Percentiles rank a stretch among this genome's conserved stretches.
Evolutionary conservation across 768 basidiomycete genomes (phyloP).

Genomic region (Suillus bovinus): DNA sequence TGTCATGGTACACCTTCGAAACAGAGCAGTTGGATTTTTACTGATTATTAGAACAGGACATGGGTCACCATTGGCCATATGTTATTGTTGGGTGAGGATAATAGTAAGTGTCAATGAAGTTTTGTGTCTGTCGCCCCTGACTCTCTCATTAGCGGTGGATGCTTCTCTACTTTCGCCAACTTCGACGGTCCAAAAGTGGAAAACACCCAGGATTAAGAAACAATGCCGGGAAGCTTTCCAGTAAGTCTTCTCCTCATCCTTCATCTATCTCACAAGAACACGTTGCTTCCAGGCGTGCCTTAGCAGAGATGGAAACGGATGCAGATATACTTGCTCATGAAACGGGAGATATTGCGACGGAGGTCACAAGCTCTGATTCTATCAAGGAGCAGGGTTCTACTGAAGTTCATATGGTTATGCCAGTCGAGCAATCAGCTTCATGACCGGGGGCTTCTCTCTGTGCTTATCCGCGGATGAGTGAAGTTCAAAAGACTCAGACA

Average conservation of each 20-base stretch:
- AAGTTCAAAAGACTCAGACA: not conserved
- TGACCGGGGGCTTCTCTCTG: not conserved
- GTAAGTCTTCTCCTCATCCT: constrained; percentile 39
- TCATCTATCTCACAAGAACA: not conserved
- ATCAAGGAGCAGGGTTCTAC: not conserved
- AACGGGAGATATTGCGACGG: constrained; percentile 9
- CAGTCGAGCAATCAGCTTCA: not conserved
- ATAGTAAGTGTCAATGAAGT: constrained; percentile 46
- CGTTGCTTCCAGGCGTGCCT: constrained; percentile 36
- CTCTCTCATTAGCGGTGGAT: constrained; percentile 55
- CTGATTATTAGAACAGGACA: constrained; percentile 46
- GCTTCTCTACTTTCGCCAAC: constrained; percentile 54
- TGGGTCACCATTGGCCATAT: constrained; percentile 58
- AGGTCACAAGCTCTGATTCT: constrained; percentile 4
- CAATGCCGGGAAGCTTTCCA: constrained; percentile 63
- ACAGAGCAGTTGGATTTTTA: not conserved
- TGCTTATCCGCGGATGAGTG: not conserved
- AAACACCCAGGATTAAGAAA: constrained; percentile 46
- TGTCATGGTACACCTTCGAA: constrained; percentile 53
- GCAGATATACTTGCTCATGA: constrained; percentile 18
- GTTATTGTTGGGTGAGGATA: constrained; percentile 66
- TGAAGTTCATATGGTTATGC: not conserved
- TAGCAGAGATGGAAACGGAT: constrained; percentile 48
- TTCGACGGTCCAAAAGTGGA: constrained; percentile 62
- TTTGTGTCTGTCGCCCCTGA: not conserved